Evolutionary conservation across 306 rosid species (phyloP), one percentile per base, ranked within the genome.

Genomic region (Cucumis cinereus): DNA sequence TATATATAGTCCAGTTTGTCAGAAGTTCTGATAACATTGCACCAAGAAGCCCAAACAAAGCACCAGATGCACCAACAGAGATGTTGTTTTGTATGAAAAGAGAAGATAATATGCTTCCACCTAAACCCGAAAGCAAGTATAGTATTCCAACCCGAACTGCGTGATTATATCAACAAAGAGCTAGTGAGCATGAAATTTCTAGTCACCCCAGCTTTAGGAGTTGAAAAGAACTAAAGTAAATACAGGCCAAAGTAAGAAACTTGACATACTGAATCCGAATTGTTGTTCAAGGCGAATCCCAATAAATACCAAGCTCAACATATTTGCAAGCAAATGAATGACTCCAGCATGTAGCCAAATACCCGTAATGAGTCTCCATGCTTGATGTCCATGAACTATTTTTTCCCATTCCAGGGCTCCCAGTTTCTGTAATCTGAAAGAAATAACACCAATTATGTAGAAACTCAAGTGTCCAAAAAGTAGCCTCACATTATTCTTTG

Each of bases 41-140:
- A 6, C 78, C 78, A 55, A 75, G 68, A 55, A 75, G 55, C 36
- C 78, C 78, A 58, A 75, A 75, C 45, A 75, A 57, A 24, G 78
- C 78, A 75, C 78, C 78, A 57, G 78, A 75, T 13, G 78, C 78
- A 57, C 78, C 78, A 58, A 75, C 78, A 55, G 78, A 75, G 8
- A 75, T 75, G 36, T 75, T 75, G 23, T 75, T 75, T 13, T 55
- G 78, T 6, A 75, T 75, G 47, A 55, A 55, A 38, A 75, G 78
- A 58, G 78, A 55, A 40, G 78, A 75, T 43, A 75, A 24, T 15
- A 75, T 55, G 57, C 68, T 75, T 38, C 78, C 78, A 26, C 78
- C 78, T 9, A 75, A 58, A 20, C 68, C 78, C 35, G 68, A 40
- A 10, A 75, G 16, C 54, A 75, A 26, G 47, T 75, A 75, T 22